Percentiles rank a stretch among this genome's conserved stretches.
phyloP scores from a whole-genome alignment of 768 basidiomycete genomes.

The Kwoniella heveanensis region DNA sequence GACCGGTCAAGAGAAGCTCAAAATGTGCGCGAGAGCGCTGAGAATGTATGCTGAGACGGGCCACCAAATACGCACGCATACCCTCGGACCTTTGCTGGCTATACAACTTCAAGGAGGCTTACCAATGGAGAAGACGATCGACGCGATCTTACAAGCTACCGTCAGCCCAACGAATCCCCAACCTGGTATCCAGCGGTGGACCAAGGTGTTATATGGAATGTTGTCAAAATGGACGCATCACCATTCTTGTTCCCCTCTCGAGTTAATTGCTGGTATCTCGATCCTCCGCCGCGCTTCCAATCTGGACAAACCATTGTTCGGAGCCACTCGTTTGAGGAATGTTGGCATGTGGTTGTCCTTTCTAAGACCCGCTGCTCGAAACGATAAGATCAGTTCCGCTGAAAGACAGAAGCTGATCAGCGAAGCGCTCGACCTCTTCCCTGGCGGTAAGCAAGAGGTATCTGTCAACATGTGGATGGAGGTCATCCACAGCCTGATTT shows the following conservation, averaged over 20 bases:
- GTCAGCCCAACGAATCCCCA: neutral
- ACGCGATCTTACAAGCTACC: constrained; percentile 13
- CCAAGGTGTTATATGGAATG: constrained; percentile 12
- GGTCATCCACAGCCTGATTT: constrained; percentile 5
- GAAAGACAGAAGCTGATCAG: constrained; percentile 16
- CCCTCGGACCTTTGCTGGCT: constrained; percentile 16
- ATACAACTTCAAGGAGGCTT: constrained; percentile 14
- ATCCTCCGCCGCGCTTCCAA: constrained; percentile 9
- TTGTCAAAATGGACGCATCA: constrained; percentile 21
- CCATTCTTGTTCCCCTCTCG: neutral
- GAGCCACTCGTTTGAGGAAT: constrained; percentile 4
- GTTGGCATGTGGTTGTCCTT: constrained; percentile 19
- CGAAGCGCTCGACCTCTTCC: constrained; percentile 18
- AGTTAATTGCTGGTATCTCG: constrained; percentile 10
- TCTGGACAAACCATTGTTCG: constrained; percentile 3
- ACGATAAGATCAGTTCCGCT: neutral
- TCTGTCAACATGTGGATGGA: constrained; percentile 14
- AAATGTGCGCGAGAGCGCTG: neutral
- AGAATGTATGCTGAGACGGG: neutral
- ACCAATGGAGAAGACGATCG: constrained; percentile 9
- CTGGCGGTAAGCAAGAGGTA: constrained; percentile 12
- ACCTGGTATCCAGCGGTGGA: constrained; percentile 19
- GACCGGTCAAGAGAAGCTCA: constrained; percentile 12
- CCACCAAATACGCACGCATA: neutral
- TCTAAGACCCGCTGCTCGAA: constrained; percentile 5